phyloP scores from a whole-genome alignment of 352 stramenopile genomes.

The Phytophthora kernoviae region DNA sequence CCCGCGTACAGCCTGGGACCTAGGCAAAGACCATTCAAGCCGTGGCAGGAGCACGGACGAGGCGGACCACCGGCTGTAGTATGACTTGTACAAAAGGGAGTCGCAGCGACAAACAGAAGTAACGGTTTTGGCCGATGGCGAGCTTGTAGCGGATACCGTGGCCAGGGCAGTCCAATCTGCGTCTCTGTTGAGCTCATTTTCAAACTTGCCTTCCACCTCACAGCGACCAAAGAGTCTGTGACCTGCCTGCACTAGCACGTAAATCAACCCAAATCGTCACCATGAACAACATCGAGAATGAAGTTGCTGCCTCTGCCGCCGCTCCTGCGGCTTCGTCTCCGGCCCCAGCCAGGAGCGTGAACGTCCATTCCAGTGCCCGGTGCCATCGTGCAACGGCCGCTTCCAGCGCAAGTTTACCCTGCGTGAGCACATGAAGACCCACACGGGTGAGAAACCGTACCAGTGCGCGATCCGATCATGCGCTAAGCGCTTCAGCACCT shows the following conservation, averaged over 20 bases:
- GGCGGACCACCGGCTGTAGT: slow-evolving; percentile 21
- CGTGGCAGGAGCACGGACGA: slow-evolving; percentile 32
- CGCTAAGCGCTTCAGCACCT: slow-evolving; percentile 69
- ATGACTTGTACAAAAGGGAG: slow-evolving; percentile 16
- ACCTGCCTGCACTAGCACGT: slow-evolving; percentile 20
- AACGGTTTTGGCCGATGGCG: slow-evolving; percentile 26
- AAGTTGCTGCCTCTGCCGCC: background rate
- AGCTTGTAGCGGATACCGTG: slow-evolving; percentile 22
- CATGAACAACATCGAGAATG: slow-evolving; percentile 30
- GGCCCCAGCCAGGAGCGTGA: slow-evolving; percentile 27
- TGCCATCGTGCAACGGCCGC: slow-evolving; percentile 44
- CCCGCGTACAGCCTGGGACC: slow-evolving; percentile 30
- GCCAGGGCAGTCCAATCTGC: slow-evolving; percentile 13
- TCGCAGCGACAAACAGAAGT: slow-evolving; percentile 43
- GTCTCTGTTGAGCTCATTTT: slow-evolving; percentile 44
- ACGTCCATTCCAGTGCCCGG: slow-evolving; percentile 45
- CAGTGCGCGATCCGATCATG: slow-evolving; percentile 57
- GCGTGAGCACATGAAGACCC: slow-evolving; percentile 81
- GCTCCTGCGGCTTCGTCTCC: slow-evolving; percentile 1
- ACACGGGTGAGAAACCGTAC: slow-evolving; percentile 80
- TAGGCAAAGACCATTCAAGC: slow-evolving; percentile 37
- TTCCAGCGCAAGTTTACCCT: slow-evolving; percentile 81
- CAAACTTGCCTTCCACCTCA: slow-evolving; percentile 45
- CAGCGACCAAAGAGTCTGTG: slow-evolving; percentile 29
- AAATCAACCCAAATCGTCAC: slow-evolving; percentile 26